Conservation (phyloP, 306 rosid species). For the Lotus japonicus region DNA sequence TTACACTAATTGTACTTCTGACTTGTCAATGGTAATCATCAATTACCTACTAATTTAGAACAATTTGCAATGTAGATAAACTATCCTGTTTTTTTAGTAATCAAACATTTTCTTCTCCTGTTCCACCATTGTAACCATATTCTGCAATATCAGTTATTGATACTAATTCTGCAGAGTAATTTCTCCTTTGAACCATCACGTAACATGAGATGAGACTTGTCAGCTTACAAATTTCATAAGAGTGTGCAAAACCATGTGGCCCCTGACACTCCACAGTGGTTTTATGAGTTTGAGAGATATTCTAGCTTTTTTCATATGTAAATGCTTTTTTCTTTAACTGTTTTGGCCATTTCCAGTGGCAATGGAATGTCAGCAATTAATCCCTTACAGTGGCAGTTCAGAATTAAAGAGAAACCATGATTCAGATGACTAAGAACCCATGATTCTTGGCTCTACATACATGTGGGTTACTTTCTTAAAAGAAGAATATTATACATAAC, state of each 20-base stretch:
- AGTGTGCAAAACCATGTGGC: conserved; percentile 38
- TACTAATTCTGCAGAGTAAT: too few relatives aligned
- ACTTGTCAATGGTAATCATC: too few relatives aligned
- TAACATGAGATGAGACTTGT: conserved; percentile 11
- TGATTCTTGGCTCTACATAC: conserved; percentile 49
- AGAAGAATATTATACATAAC: conserved; percentile 19
- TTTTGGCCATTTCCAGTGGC: conserved; percentile 37
- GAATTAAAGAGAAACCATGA: conserved; percentile 32
- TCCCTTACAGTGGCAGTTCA: background rate
- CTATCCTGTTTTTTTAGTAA: too few relatives aligned
- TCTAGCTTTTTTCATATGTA: background rate
- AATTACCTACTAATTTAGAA: too few relatives aligned
- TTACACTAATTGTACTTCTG: too few relatives aligned
- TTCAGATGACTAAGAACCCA: conserved; percentile 26
- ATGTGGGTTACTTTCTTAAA: conserved; percentile 35
- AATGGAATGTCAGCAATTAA: conserved; percentile 39
- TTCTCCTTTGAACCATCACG: too few relatives aligned
- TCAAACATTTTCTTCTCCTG: too few relatives aligned
- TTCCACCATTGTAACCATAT: too few relatives aligned
- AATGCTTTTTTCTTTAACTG: conserved; percentile 21
- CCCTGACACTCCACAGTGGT: conserved; percentile 36
- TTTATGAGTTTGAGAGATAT: conserved; percentile 19
- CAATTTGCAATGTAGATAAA: too few relatives aligned
- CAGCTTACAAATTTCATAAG: background rate
- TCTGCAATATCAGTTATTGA: too few relatives aligned